A percentile compares a stretch with the other conserved stretches of the same genome.
phyloP scores from a whole-genome alignment of 2,329 filamentous ascomycete genomes.

The Chaetomium sp. region DNA sequence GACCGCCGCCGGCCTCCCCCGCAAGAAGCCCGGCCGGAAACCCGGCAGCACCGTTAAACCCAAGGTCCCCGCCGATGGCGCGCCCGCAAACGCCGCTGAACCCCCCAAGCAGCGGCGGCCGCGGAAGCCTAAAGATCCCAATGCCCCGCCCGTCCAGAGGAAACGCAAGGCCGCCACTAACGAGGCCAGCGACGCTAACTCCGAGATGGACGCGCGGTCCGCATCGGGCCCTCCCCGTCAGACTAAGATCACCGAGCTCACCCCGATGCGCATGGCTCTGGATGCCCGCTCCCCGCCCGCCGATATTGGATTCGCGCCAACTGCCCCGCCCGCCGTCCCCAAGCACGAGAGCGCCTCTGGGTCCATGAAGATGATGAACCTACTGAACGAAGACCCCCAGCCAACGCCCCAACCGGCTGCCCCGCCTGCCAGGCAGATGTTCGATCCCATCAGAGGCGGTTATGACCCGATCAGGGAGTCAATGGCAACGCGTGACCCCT shows the following conservation, averaged over 20 bases:
- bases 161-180: slow-evolving; percentile 55
- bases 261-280: slow-evolving; percentile 42
- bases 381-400: slow-evolving; percentile 57
- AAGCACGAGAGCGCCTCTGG: slow-evolving; percentile 56
- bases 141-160: slow-evolving; percentile 56
- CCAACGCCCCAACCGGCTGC: slow-evolving; percentile 45
- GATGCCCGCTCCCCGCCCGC: slow-evolving; percentile 37
- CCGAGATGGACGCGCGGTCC: slow-evolving; percentile 42
- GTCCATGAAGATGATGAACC: slow-evolving; percentile 56
- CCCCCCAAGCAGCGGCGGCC: slow-evolving; percentile 55
- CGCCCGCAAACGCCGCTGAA: slow-evolving; percentile 44
- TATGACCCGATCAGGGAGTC: slow-evolving; percentile 67
- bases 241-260: slow-evolving; percentile 47
- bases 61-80: slow-evolving; percentile 41
- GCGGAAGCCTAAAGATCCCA: slow-evolving; percentile 62
- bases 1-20: slow-evolving; percentile 59
- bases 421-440: slow-evolving; percentile 76
- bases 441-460: slow-evolving; percentile 85
- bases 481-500: slow-evolving; percentile 56
- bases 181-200: slow-evolving; percentile 42
- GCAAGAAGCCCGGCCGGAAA: slow-evolving; percentile 68
- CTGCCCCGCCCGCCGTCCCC: slow-evolving; percentile 50
- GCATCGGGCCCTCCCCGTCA: slow-evolving; percentile 43
- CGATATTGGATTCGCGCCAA: slow-evolving; percentile 44
- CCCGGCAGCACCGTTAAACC: slow-evolving; percentile 54